phyloP scores from a whole-genome alignment of 306 rosid species.

The Cucumis hystrix region DNA sequence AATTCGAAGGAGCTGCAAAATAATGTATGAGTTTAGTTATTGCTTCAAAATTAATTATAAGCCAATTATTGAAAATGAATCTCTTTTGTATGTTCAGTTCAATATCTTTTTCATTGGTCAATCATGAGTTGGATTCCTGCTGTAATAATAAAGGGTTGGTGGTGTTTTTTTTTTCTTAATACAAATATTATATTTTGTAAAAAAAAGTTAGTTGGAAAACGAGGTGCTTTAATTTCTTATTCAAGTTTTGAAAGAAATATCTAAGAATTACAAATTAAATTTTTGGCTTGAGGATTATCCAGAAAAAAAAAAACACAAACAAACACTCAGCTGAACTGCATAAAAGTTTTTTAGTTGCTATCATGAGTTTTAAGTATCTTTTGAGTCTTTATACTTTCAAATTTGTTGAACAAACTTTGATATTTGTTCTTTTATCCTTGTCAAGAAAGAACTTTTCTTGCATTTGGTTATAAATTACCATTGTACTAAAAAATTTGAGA shows the following conservation, averaged over 20 bases:
- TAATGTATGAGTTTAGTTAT: conserved; percentile 11
- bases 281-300: no score
- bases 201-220: neutral
- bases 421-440: no score
- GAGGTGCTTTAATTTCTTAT: neutral
- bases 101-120: neutral
- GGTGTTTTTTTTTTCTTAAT: neutral
- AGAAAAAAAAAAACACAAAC: no score
- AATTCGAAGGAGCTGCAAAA: conserved; percentile 72
- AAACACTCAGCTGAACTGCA: no score
- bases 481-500: no score
- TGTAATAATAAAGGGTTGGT: neutral
- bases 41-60: neutral
- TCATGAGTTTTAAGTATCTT: no score
- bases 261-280: no score
- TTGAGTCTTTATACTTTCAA: no score
- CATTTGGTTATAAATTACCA: no score
- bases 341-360: no score
- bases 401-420: no score
- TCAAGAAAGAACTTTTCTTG: no score
- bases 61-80: neutral
- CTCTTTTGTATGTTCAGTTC: neutral
- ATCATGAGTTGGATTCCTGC: neutral
- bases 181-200: neutral
- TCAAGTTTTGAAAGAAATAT: neutral